phyloP scores from a whole-genome alignment of 257 asterid species.

The Solanum bulbocastanum region DNA sequence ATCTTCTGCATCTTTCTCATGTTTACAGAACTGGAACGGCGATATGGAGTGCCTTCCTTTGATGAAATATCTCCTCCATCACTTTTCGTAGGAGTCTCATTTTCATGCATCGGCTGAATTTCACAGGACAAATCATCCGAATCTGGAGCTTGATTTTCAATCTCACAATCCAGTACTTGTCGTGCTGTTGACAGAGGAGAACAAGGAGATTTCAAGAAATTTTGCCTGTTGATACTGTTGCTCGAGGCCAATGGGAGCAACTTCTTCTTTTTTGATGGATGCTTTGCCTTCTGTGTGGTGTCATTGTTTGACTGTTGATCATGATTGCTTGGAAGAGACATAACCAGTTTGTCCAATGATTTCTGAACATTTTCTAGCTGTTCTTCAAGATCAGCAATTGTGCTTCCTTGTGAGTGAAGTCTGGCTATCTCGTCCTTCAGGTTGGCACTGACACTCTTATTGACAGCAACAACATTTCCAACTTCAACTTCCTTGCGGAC shows the following conservation, averaged over 20 bases:
- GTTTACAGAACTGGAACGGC: slow-evolving; percentile 90
- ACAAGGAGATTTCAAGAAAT: slow-evolving; percentile 74
- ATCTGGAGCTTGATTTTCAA: slow-evolving; percentile 68
- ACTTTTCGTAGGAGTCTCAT: slow-evolving; percentile 78
- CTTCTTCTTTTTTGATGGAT: slow-evolving; percentile 59
- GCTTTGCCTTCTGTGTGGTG: slow-evolving; percentile 40
- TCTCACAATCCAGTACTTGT: slow-evolving; percentile 47
- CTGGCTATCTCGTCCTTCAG: slow-evolving; percentile 89
- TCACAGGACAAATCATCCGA: slow-evolving; percentile 45
- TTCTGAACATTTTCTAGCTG: slow-evolving; percentile 87
- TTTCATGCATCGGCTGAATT: slow-evolving; percentile 49
- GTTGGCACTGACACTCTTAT: slow-evolving; percentile 87
- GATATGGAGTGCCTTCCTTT: slow-evolving; percentile 80
- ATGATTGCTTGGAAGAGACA: slow-evolving; percentile 64
- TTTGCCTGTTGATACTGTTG: slow-evolving; percentile 55
- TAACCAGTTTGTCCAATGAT: slow-evolving; percentile 79
- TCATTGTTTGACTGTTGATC: slow-evolving; percentile 39
- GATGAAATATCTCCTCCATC: slow-evolving; percentile 73
- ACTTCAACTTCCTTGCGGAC: slow-evolving; percentile 47
- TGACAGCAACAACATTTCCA: slow-evolving; percentile 40
- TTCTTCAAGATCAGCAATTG: slow-evolving; percentile 84
- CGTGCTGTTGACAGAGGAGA: slow-evolving; percentile 68
- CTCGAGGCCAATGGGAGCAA: slow-evolving; percentile 64
- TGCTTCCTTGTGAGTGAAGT: slow-evolving; percentile 94
- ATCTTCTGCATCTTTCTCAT: slow-evolving; percentile 94